Evolutionary conservation across 352 stramenopile species (phyloP).

Genomic region (Vaucheria bursata): DNA sequence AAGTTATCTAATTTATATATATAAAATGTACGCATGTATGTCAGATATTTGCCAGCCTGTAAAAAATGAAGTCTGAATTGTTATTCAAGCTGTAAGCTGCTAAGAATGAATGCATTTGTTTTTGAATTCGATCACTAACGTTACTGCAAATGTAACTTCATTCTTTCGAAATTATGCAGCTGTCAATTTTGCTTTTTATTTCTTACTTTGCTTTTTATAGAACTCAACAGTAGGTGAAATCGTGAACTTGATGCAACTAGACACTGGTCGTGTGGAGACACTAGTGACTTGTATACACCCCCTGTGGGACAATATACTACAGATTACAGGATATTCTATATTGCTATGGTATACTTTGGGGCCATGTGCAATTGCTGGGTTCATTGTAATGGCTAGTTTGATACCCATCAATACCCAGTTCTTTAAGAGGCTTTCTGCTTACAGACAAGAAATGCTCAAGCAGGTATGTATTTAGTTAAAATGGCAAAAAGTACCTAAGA

Average conservation of each 20-base stretch:
- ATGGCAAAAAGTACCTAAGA: not conserved
- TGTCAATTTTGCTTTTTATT: too few relatives aligned
- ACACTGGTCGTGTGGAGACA: slow-evolving; percentile 43
- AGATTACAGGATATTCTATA: slow-evolving; percentile 50
- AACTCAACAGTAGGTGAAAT: slow-evolving; percentile 49
- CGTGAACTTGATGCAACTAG: slow-evolving; percentile 52
- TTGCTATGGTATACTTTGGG: slow-evolving; percentile 44
- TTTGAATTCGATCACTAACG: too few relatives aligned
- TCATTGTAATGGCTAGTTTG: slow-evolving; percentile 32
- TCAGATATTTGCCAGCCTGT: too few relatives aligned
- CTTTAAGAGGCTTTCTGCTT: slow-evolving; percentile 31
- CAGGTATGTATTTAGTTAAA: not conserved
- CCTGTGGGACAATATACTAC: slow-evolving; percentile 36
- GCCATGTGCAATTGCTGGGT: slow-evolving; percentile 35
- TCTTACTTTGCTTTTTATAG: slow-evolving; percentile 27
- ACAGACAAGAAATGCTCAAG: slow-evolving; percentile 30
- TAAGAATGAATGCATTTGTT: too few relatives aligned
- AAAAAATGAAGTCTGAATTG: too few relatives aligned
- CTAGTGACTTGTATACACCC: slow-evolving; percentile 43
- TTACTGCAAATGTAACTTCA: too few relatives aligned
- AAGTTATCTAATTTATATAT: too few relatives aligned
- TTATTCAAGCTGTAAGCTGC: too few relatives aligned
- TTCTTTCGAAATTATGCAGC: too few relatives aligned
- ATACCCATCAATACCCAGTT: slow-evolving; percentile 41
- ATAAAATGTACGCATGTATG: too few relatives aligned